Evolutionary conservation across 352 stramenopile genomes (phyloP).

Genomic region (Sclerospora graminicola): DNA sequence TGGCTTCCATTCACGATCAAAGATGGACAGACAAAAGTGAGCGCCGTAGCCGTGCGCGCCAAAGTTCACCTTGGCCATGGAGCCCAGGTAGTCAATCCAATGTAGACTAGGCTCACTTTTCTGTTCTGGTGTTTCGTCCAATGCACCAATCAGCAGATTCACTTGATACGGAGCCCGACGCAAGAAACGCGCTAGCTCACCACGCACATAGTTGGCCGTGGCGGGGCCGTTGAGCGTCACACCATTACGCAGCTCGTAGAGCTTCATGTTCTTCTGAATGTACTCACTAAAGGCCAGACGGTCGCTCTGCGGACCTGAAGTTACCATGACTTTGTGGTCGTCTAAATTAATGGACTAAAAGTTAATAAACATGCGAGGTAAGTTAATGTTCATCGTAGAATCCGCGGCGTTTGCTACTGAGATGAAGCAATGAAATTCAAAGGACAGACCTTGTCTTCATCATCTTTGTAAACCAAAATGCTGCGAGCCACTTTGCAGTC

Average conservation of each 20-base stretch:
- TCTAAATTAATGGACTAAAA: slow-evolving; percentile 70
- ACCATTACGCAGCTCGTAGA: slow-evolving; percentile 84
- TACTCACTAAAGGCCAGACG: slow-evolving; percentile 81
- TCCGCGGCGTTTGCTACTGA: too few relatives aligned
- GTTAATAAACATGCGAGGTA: too few relatives aligned
- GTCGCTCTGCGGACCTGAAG: slow-evolving; percentile 66
- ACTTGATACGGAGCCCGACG: slow-evolving; percentile 80
- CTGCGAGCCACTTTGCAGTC: slow-evolving; percentile 86
- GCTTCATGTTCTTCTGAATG: slow-evolving; percentile 88
- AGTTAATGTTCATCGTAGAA: too few relatives aligned
- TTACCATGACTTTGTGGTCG: slow-evolving; percentile 74
- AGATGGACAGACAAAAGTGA: slow-evolving; percentile 82
- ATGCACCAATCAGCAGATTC: slow-evolving; percentile 71
- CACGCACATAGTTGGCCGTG: slow-evolving; percentile 79
- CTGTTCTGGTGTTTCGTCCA: slow-evolving; percentile 31
- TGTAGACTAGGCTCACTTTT: slow-evolving; percentile 56
- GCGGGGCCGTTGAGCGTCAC: slow-evolving; percentile 72
- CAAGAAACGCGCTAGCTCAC: slow-evolving; percentile 69
- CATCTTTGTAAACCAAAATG: slow-evolving; percentile 90
- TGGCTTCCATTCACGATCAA: slow-evolving; percentile 83
- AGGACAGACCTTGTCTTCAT: slow-evolving; percentile 83
- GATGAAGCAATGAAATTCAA: not conserved
- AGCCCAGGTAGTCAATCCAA: slow-evolving; percentile 84
- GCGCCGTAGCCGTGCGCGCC: slow-evolving; percentile 76
- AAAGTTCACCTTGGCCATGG: slow-evolving; percentile 83